Percentiles rank a stretch among this genome's conserved stretches.
phyloP scores from a whole-genome alignment of 2,329 filamentous ascomycete genomes.

The Epichloe sibirici region DNA sequence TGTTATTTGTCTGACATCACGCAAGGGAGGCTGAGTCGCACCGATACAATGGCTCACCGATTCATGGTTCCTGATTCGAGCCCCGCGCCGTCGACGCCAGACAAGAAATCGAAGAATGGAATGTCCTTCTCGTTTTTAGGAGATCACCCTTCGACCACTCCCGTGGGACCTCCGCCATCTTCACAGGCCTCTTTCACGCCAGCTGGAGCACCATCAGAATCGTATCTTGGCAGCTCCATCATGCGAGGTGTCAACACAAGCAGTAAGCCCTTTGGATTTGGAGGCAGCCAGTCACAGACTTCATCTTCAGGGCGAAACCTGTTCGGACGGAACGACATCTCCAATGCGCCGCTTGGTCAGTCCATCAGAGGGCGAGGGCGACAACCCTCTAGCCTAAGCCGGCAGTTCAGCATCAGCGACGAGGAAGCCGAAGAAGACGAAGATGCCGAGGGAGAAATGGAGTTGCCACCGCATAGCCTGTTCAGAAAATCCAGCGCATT shows the following conservation, averaged over 20 bases:
- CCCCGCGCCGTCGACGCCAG: slow-evolving; percentile 38
- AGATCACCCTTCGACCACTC: slow-evolving; percentile 39
- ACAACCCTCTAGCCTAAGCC: slow-evolving; percentile 41
- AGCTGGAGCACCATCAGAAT: slow-evolving; percentile 41
- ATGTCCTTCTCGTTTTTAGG: slow-evolving; percentile 27
- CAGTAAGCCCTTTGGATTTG: slow-evolving; percentile 28
- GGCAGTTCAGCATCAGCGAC: slow-evolving; percentile 22
- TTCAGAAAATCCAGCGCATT: slow-evolving; percentile 17
- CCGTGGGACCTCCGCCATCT: slow-evolving; percentile 38
- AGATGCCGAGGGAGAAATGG: slow-evolving; percentile 23
- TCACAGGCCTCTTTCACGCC: slow-evolving; percentile 44
- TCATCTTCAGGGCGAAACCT: slow-evolving; percentile 21
- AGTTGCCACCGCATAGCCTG: slow-evolving; percentile 21
- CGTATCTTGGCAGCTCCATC: slow-evolving; percentile 42
- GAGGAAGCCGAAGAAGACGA: slow-evolving; percentile 21
- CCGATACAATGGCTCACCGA: slow-evolving; percentile 25
- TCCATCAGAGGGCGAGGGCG: slow-evolving; percentile 30
- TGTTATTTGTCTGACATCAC: background rate
- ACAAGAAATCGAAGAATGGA: slow-evolving; percentile 22
- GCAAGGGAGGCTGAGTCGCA: background rate
- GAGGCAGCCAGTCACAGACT: slow-evolving; percentile 16
- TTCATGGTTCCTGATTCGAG: slow-evolving; percentile 32
- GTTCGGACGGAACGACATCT: slow-evolving; percentile 24
- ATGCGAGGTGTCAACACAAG: slow-evolving; percentile 29
- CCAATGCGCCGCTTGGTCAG: slow-evolving; percentile 34